Percentiles rank a stretch among this genome's conserved stretches.
These are phyloP conservation scores for Calonectria multiphialidica DNA, from an alignment of 2,329 filamentous ascomycete genomes.

Conservation along the genomic window DNA sequence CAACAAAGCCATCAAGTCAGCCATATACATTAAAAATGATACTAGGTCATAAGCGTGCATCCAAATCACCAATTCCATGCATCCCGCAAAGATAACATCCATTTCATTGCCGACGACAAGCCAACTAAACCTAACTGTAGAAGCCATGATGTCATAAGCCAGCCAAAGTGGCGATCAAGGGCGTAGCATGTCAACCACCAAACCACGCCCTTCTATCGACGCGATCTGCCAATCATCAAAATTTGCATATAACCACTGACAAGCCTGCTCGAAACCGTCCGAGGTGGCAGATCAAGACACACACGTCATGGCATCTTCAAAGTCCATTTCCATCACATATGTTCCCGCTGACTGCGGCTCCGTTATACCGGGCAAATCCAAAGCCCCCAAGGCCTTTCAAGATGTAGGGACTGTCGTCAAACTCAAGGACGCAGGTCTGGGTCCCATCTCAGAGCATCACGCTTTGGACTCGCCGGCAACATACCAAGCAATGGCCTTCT, in stretches of 20 bases:
- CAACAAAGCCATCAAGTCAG: too few relatives aligned
- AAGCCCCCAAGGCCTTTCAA: conserved; percentile 34
- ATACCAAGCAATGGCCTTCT: conserved; percentile 17
- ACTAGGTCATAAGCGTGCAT: too few relatives aligned
- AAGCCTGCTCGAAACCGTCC: not conserved
- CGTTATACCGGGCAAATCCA: conserved; percentile 39
- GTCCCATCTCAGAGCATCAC: conserved; percentile 18
- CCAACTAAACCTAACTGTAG: too few relatives aligned
- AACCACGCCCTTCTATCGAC: not conserved
- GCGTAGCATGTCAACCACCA: not conserved
- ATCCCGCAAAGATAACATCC: too few relatives aligned
- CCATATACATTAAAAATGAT: too few relatives aligned
- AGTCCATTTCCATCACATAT: conserved; percentile 27
- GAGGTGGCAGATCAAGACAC: not conserved
- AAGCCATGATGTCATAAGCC: too few relatives aligned
- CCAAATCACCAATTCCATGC: too few relatives aligned
- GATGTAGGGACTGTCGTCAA: conserved; percentile 19
- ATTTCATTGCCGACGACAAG: too few relatives aligned
- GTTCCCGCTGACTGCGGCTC: conserved; percentile 38
- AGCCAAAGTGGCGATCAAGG: not conserved
- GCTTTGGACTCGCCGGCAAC: conserved; percentile 25
- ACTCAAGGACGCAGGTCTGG: conserved; percentile 6
- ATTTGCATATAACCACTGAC: not conserved
- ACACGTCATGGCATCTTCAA: conserved; percentile 26
- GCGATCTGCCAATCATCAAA: not conserved